Evolutionary conservation across 2,329 filamentous ascomycete genomes (phyloP).

Genomic region (Epicoccum sorghinum): DNA sequence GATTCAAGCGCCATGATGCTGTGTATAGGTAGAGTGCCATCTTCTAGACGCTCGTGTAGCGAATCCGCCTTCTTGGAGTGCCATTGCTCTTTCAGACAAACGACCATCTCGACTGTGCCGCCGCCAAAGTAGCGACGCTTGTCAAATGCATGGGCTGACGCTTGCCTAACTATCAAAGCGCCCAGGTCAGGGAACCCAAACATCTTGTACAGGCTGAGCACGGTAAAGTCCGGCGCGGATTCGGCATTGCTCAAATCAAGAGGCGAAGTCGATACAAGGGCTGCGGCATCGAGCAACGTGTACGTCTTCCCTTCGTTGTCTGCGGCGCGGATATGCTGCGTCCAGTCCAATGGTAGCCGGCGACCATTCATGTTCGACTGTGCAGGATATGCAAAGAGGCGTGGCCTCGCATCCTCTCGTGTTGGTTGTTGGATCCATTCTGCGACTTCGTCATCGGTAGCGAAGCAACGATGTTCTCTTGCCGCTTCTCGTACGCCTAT

Average conservation of each 20-base stretch:
- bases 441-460: constrained; percentile 66
- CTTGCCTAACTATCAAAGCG: constrained; percentile 79
- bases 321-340: constrained; percentile 52
- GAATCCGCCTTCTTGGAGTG: constrained; percentile 75
- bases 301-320: constrained; percentile 54
- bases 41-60: constrained; percentile 83
- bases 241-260: constrained; percentile 70
- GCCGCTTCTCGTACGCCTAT: constrained; percentile 79
- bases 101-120: constrained; percentile 90
- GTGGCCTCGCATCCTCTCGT: constrained; percentile 27
- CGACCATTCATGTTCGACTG: constrained; percentile 93
- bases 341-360: constrained; percentile 76
- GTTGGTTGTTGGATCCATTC: constrained; percentile 62
- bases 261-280: constrained; percentile 76
- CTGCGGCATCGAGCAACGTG: constrained; percentile 83
- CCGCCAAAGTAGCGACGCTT: constrained; percentile 86
- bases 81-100: constrained; percentile 79
- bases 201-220: constrained; percentile 94
- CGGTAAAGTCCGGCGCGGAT: constrained; percentile 79
- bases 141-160: constrained; percentile 67
- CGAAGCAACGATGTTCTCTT: constrained; percentile 67
- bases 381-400: constrained; percentile 80
- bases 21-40: constrained; percentile 90
- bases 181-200: constrained; percentile 95
- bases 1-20: constrained; percentile 82